These are phyloP conservation scores for Malassezia furfur DNA, from an alignment of 1,284 basidiomycete genomes.

Conservation along the genomic window DNA sequence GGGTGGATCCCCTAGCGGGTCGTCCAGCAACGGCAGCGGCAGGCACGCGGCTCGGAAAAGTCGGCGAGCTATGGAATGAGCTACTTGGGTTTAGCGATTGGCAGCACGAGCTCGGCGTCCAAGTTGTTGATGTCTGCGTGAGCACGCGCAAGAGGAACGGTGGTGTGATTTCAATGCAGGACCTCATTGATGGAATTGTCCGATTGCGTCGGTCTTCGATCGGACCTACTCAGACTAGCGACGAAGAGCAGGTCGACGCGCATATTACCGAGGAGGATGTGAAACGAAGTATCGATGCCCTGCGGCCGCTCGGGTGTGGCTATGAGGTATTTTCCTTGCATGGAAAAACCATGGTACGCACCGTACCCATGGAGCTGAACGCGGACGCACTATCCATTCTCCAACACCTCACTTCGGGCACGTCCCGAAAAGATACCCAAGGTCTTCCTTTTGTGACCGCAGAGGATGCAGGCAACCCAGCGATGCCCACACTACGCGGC, in stretches of 20 bases:
- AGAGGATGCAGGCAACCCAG: neutral
- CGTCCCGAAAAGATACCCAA: neutral
- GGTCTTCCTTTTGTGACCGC: constrained; percentile 52
- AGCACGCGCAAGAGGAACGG: constrained; percentile 78
- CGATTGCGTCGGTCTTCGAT: constrained; percentile 54
- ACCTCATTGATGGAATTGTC: constrained; percentile 68
- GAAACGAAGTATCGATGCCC: constrained; percentile 69
- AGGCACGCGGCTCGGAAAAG: constrained; percentile 50
- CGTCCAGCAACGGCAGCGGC: constrained; percentile 11
- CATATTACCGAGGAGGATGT: constrained; percentile 71
- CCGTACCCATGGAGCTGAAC: constrained; percentile 48
- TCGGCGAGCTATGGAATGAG: constrained; percentile 73
- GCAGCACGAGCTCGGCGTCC: constrained; percentile 89
- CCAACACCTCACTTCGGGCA: constrained; percentile 48
- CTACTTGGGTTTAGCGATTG: constrained; percentile 77
- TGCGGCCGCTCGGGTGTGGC: constrained; percentile 76
- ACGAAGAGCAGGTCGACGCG: neutral
- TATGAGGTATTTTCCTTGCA: constrained; percentile 58
- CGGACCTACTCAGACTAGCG: neutral
- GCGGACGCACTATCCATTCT: constrained; percentile 43
- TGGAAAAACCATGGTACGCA: constrained; percentile 49
- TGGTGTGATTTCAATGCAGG: constrained; percentile 77
- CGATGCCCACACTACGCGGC: neutral
- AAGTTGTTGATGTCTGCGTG: constrained; percentile 92
- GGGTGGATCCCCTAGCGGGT: constrained; percentile 75